Percentiles rank a stretch among this genome's conserved stretches.
Evolutionary conservation across 2,329 filamentous ascomycete genomes (phyloP).

Genomic region (Ophiostoma sp.): DNA sequence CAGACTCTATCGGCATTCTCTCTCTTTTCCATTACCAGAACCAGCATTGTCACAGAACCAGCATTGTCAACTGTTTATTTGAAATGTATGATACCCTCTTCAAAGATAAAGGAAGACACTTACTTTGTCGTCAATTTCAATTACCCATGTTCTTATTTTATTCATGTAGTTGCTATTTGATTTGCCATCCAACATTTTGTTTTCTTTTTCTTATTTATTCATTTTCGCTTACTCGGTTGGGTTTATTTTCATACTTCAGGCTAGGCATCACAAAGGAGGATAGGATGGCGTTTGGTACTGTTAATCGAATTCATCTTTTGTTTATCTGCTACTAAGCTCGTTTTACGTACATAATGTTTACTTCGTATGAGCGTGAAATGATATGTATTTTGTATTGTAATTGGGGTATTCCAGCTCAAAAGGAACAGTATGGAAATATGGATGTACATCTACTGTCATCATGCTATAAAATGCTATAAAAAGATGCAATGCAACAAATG

Average conservation of each 20-base stretch:
- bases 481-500: not conserved
- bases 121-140: not conserved
- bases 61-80: not conserved
- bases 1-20: not conserved
- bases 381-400: not conserved
- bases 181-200: not conserved
- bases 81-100: constrained; percentile 11
- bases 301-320: not conserved
- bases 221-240: not conserved
- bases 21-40: not conserved
- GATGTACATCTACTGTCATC: not conserved
- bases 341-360: not conserved
- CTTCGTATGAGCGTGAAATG: not conserved
- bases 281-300: not conserved
- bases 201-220: not conserved
- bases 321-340: not conserved
- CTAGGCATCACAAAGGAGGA: constrained; percentile 1
- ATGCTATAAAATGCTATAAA: not conserved
- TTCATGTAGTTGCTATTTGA: not conserved
- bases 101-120: not conserved
- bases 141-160: not conserved
- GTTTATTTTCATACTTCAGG: not conserved
- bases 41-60: not conserved
- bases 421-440: not conserved
- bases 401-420: not conserved